Conservation (phyloP, 768 basidiomycete genomes). For the Mycena olivaceomarginata region DNA sequence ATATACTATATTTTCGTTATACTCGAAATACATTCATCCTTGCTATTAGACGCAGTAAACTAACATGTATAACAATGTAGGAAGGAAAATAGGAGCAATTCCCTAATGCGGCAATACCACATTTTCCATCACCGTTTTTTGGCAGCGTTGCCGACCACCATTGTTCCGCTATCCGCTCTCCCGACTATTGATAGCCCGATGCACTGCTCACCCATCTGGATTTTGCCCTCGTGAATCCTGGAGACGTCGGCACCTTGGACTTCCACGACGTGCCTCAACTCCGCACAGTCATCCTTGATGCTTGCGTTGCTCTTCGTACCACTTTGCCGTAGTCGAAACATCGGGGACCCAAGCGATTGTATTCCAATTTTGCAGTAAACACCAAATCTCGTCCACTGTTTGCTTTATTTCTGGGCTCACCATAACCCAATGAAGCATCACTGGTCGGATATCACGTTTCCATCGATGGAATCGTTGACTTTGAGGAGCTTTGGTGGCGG, state of each 20-base stretch:
- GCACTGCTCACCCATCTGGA: slow-evolving; percentile 1
- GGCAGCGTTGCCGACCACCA: too few relatives aligned
- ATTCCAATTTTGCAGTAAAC: slow-evolving; percentile 1
- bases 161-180: too few relatives aligned
- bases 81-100: too few relatives aligned
- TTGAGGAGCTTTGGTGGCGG: background rate
- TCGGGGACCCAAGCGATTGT: background rate
- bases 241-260: background rate
- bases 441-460: background rate
- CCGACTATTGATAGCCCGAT: background rate
- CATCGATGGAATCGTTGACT: background rate
- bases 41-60: too few relatives aligned
- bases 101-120: too few relatives aligned
- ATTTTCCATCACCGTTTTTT: too few relatives aligned
- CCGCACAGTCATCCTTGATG: too few relatives aligned
- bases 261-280: background rate
- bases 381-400: background rate
- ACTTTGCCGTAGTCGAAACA: too few relatives aligned
- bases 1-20: too few relatives aligned
- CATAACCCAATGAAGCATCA: background rate
- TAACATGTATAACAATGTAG: too few relatives aligned
- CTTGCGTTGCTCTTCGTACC: too few relatives aligned
- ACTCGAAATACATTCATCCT: too few relatives aligned
- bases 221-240: background rate
- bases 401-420: background rate